Evolutionary conservation across 768 basidiomycete species (phyloP), one percentile per base, ranked within the genome.

Genomic region (Brasilioporus rufonigricans): DNA sequence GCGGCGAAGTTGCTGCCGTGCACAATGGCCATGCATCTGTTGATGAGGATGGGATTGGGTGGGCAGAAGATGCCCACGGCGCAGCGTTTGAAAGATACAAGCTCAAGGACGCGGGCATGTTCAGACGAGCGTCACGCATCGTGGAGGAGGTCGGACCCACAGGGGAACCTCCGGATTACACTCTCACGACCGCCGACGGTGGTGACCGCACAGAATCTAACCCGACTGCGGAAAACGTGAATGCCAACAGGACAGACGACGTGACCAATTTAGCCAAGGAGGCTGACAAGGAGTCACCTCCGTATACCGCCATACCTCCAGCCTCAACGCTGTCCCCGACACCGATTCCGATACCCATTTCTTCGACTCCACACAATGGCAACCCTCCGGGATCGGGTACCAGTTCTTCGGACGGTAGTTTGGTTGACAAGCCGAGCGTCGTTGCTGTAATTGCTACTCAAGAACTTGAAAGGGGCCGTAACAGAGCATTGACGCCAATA

Each of bases 401-500:
- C 8, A 80, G 74, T 24, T 82, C 79, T 2, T 80, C 78, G 16
- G 76, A 77, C n/a, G 76, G 77, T 4, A 80, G 80, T 41, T 72
- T 78, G 32, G 71, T 72, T 2, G 74, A 75, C 44, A 75, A 59
- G 44, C 49, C 66, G 0, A 18, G 67, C 38, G 54, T 77, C 13
- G 66, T 62, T 10, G 66, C 68, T 0, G 69, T 66, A 44, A 54
- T 77, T 44, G 72, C 74, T 31, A 64, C 71, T 16, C 63, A 75
- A 16, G 67, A 71, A 7, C 50, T 67, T 13, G 75, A 77, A 50
- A 73, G 85, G 19, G 85, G 85, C 3, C 74, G 85, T 41, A 79
- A 79, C 57, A 74, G 79, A 21, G 73, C 73, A 11, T 72, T 78
- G 60, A 84, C 84, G 18, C 82, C 85, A 11, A 70, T 84, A 18